A percentile compares a stretch with the other conserved stretches of the same genome.
phyloP scores from a whole-genome alignment of 176 grass and related monocot species.

The Aegilops speltoides region DNA sequence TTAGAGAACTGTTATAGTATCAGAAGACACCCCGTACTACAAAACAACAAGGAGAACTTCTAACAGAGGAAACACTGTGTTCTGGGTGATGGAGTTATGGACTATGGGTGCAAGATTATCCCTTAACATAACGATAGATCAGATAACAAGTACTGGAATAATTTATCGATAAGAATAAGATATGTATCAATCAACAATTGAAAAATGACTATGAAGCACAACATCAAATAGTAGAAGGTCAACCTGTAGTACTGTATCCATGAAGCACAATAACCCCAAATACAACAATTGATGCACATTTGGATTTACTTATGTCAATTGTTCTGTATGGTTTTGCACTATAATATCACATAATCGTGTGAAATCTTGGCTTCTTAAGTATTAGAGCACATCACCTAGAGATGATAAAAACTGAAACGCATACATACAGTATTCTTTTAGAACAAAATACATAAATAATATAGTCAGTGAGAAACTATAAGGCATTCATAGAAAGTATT shows the following conservation, averaged over 20 bases:
- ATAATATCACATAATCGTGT: not conserved
- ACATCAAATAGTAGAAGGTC: not conserved
- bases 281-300: not conserved
- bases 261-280: not conserved
- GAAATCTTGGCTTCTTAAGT: not conserved
- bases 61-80: conserved; percentile 8
- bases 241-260: conserved; percentile 1
- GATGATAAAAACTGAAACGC: not conserved
- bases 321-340: not conserved
- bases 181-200: not conserved
- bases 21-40: conserved; percentile 2
- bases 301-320: not conserved
- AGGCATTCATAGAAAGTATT: conserved; percentile 2
- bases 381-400: not conserved
- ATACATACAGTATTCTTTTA: not conserved
- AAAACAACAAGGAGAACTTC: conserved; percentile 20
- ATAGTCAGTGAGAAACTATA: not conserved
- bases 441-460: not conserved
- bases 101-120: not conserved
- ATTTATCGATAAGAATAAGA: not conserved
- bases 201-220: not conserved
- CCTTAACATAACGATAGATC: conserved; percentile 12
- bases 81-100: not conserved
- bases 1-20: conserved; percentile 42
- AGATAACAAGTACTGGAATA: conserved; percentile 15